A percentile compares a stretch with the other conserved stretches of the same genome.
Evolutionary conservation across 768 basidiomycete genomes (phyloP).

Genomic region (Clitopilus passeckerianus): DNA sequence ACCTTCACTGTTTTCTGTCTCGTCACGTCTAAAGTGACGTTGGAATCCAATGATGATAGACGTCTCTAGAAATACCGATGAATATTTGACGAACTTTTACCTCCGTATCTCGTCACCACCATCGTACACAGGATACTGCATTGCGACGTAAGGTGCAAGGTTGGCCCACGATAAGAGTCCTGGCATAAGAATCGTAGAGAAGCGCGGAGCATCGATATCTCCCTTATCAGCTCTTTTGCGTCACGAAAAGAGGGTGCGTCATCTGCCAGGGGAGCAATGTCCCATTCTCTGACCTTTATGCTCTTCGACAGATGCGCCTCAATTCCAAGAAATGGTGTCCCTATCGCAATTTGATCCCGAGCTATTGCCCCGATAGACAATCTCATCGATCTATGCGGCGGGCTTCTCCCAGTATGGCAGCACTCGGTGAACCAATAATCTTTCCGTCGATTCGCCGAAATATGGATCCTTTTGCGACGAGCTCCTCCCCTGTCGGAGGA

Average conservation of each 20-base stretch:
- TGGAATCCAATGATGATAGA: background rate
- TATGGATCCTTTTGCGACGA: background rate
- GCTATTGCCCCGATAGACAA: background rate
- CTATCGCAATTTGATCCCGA: background rate
- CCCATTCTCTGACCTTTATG: background rate
- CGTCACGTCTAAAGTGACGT: background rate
- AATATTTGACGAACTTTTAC: background rate
- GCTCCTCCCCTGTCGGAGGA: background rate
- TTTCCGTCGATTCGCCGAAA: background rate
- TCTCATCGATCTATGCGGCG: background rate
- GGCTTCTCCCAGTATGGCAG: background rate
- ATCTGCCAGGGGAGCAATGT: background rate
- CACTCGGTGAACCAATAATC: background rate
- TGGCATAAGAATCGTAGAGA: background rate
- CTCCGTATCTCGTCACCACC: background rate
- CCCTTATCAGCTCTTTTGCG: background rate
- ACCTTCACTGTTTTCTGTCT: background rate
- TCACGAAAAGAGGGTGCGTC: background rate
- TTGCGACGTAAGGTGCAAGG: no score
- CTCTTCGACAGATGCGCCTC: background rate
- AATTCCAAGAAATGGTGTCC: background rate
- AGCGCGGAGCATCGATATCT: background rate
- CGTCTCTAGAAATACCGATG: background rate
- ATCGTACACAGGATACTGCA: background rate
- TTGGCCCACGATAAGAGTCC: background rate